phyloP scores from a whole-genome alignment of 148 eudicot genomes.

The Pharnaceum exiguum region DNA sequence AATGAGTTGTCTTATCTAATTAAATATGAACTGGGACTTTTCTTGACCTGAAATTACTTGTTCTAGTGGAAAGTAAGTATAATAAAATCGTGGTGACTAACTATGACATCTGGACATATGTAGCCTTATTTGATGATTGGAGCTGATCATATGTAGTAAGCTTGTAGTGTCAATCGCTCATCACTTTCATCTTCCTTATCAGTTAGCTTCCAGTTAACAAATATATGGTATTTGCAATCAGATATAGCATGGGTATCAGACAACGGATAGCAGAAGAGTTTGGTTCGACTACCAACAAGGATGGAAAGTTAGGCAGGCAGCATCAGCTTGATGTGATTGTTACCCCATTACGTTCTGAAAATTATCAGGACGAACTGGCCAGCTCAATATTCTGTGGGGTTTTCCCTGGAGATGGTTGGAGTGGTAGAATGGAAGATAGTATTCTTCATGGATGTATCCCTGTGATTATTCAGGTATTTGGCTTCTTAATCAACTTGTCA shows the following conservation, averaged over 20 bases:
- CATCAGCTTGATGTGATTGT: slow-evolving; percentile 77
- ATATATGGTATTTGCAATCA: slow-evolving; percentile 23
- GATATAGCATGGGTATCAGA: slow-evolving; percentile 98
- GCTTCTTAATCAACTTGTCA: neutral
- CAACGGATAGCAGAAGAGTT: slow-evolving; percentile 85
- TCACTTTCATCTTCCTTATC: neutral
- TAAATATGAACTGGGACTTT: no score
- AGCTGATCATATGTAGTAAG: no score
- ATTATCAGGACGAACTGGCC: slow-evolving; percentile 64
- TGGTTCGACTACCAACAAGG: slow-evolving; percentile 70
- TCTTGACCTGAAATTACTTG: no score
- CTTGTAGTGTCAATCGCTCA: neutral
- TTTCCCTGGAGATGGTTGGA: slow-evolving; percentile 98
- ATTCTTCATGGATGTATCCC: slow-evolving; percentile 95
- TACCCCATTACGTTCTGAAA: slow-evolving; percentile 62
- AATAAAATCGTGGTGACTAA: no score
- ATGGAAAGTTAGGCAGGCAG: slow-evolving; percentile 88
- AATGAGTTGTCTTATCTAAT: no score
- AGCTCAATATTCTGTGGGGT: slow-evolving; percentile 90
- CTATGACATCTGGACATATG: no score
- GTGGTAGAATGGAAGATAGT: slow-evolving; percentile 99
- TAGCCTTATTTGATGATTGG: no score
- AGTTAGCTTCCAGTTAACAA: neutral
- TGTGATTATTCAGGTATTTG: slow-evolving; percentile 81
- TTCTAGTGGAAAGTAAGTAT: no score